A percentile compares a stretch with the other conserved stretches of the same genome.
Evolutionary conservation across 176 grass and related monocot genomes (phyloP).

Genomic region (Cenchrus purpureus): DNA sequence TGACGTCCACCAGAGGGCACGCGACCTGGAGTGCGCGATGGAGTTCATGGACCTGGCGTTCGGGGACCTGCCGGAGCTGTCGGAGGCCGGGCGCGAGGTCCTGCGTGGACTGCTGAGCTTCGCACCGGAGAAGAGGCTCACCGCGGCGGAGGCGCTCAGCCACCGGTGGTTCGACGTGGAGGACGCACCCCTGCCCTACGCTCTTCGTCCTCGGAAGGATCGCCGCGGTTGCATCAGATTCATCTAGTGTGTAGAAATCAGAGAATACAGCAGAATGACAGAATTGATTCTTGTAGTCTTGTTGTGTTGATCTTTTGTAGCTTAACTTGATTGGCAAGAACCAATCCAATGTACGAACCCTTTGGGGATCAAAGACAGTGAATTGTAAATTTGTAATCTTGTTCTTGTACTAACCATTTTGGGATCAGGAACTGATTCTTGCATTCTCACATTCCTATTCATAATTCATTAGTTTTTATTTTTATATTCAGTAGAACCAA

Average conservation of each 20-base stretch:
- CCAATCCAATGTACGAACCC: neutral
- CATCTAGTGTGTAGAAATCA: neutral
- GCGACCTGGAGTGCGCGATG: neutral
- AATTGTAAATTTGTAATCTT: no score
- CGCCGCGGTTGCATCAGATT: neutral
- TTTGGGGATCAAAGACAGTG: neutral
- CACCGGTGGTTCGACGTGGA: constrained; percentile 27
- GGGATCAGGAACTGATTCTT: neutral
- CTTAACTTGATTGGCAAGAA: neutral
- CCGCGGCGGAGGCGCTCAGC: neutral
- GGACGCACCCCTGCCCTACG: neutral
- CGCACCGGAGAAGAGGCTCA: constrained; percentile 1
- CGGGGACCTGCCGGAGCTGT: neutral
- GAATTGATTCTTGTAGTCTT: neutral
- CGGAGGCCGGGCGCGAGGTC: constrained; percentile 31
- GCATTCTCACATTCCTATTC: no score
- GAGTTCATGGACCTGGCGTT: neutral
- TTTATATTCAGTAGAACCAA: no score
- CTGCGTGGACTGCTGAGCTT: constrained; percentile 43
- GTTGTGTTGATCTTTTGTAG: neutral
- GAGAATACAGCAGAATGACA: neutral
- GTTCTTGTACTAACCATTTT: no score
- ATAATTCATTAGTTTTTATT: no score
- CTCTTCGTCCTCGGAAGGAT: neutral
- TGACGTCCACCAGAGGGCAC: neutral